Percentiles rank a stretch among this genome's conserved stretches.
Evolutionary conservation across 257 asterid species (phyloP).

Genomic region (Lithospermum erythrorhizon): DNA sequence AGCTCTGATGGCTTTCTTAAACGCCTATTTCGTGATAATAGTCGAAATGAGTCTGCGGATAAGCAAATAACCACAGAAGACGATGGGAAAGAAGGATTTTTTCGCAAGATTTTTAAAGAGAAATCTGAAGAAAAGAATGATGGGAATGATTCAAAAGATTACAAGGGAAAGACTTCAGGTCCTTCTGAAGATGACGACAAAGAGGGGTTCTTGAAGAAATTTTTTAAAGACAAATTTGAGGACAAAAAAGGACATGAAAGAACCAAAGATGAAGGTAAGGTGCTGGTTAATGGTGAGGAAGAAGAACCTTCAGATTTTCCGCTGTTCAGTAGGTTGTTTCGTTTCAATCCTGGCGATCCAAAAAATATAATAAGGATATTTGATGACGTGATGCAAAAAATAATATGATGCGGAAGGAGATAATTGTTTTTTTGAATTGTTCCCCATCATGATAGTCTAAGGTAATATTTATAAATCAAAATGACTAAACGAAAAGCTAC

Average conservation of each 20-base stretch:
- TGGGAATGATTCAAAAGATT: constrained; percentile 40
- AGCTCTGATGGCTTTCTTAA: constrained; percentile 2
- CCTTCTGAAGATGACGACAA: constrained; percentile 58
- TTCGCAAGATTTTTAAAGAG: constrained; percentile 68
- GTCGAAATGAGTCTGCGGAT: constrained; percentile 1
- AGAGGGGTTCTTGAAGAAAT: constrained; percentile 72
- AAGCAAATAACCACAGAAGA: constrained; percentile 49
- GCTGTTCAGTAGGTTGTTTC: constrained; percentile 60
- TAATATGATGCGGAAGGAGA: no score
- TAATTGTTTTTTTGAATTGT: no score
- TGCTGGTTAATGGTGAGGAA: constrained; percentile 49
- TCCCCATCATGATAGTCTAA: no score
- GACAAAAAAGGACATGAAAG: constrained; percentile 51
- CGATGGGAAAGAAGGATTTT: constrained; percentile 69
- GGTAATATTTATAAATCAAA: no score
- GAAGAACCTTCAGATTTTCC: constrained; percentile 62
- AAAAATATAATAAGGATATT: no score
- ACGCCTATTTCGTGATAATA: constrained; percentile 4
- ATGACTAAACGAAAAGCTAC: no score
- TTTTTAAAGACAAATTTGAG: constrained; percentile 68
- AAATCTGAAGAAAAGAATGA: constrained; percentile 69
- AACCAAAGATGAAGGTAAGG: constrained; percentile 46
- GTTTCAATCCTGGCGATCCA: constrained; percentile 83
- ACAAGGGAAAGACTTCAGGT: constrained; percentile 41
- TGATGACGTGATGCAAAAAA: no score